phyloP scores from a whole-genome alignment of 768 basidiomycete genomes.

The Termitomyces sp. region DNA sequence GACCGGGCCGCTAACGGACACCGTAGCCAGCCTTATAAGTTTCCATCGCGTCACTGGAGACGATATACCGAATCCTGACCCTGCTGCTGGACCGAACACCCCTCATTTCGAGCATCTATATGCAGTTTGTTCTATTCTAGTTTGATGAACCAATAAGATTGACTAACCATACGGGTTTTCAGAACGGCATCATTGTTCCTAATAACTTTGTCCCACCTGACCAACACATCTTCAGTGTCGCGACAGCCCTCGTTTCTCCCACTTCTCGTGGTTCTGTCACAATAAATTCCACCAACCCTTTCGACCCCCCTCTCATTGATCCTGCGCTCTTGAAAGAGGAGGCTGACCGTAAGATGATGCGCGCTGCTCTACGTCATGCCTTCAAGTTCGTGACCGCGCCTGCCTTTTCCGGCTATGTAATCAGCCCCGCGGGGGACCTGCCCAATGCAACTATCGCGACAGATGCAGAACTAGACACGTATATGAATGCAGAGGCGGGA shows the following conservation, averaged over 20 bases:
- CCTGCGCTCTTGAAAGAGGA: conserved; percentile 7
- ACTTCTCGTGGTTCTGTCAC: conserved; percentile 26
- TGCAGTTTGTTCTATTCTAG: conserved; percentile 14
- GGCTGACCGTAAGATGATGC: conserved; percentile 10
- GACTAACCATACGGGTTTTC: neutral
- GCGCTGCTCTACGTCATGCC: conserved; percentile 10
- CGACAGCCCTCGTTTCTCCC: conserved; percentile 20
- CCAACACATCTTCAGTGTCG: conserved; percentile 18
- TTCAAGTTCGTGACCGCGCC: conserved; percentile 10
- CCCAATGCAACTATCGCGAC: conserved; percentile 10
- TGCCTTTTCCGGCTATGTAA: conserved; percentile 7
- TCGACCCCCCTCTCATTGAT: conserved; percentile 13
- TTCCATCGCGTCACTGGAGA: conserved; percentile 25
- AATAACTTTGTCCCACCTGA: conserved; percentile 11
- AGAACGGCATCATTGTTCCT: conserved; percentile 14
- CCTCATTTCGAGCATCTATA: conserved; percentile 28
- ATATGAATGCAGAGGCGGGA: conserved; percentile 16
- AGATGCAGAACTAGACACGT: conserved; percentile 24
- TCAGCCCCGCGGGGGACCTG: conserved; percentile 6
- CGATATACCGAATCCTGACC: conserved; percentile 19
- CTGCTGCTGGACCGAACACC: conserved; percentile 23
- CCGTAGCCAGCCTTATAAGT: conserved; percentile 17
- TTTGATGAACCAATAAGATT: neutral
- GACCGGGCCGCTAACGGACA: conserved; percentile 23
- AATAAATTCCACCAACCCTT: conserved; percentile 9